phyloP scores from a whole-genome alignment of 768 basidiomycete genomes.

The Pulveroboletus sp. region DNA sequence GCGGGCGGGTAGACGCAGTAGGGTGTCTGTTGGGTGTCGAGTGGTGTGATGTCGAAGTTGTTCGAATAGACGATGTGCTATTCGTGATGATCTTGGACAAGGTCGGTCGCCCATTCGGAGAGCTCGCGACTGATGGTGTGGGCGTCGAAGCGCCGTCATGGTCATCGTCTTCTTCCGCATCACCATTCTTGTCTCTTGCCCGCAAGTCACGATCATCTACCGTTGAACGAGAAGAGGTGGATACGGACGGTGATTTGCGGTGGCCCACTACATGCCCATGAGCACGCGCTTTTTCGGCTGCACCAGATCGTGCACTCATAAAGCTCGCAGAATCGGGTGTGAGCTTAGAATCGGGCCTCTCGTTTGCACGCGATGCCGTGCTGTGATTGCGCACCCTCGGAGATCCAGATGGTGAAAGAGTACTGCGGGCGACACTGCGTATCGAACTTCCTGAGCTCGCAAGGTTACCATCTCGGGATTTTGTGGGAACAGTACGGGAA shows the following conservation, averaged over 20 bases:
- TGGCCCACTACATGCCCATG: conserved; percentile 16
- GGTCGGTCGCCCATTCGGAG: conserved; percentile 23
- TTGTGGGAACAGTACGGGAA: conserved; percentile 29
- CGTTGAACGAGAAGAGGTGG: conserved; percentile 7
- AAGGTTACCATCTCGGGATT: conserved; percentile 20
- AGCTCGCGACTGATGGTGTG: conserved; percentile 4
- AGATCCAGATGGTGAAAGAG: conserved; percentile 15
- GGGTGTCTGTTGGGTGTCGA: conserved; percentile 17
- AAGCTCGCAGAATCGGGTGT: conserved; percentile 45
- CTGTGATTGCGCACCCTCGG: conserved; percentile 25
- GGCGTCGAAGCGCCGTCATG: conserved; percentile 16
- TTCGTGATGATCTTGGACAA: conserved; percentile 27
- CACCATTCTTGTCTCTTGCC: background rate
- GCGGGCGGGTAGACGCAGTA: conserved; percentile 14
- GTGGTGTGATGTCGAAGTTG: background rate
- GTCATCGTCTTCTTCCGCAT: conserved; percentile 10
- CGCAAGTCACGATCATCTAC: conserved; percentile 1
- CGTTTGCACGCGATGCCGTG: conserved; percentile 25
- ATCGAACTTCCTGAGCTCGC: conserved; percentile 39
- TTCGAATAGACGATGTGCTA: conserved; percentile 23
- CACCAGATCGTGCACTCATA: conserved; percentile 24
- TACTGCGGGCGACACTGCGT: conserved; percentile 44
- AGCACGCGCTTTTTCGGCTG: conserved; percentile 22
- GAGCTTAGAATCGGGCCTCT: conserved; percentile 70
- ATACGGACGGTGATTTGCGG: conserved; percentile 22